Percentiles rank a stretch among this genome's conserved stretches.
These are phyloP conservation scores for Solanum ossicruentum DNA, from an alignment of 257 asterid genomes.

Conservation along the genomic window DNA sequence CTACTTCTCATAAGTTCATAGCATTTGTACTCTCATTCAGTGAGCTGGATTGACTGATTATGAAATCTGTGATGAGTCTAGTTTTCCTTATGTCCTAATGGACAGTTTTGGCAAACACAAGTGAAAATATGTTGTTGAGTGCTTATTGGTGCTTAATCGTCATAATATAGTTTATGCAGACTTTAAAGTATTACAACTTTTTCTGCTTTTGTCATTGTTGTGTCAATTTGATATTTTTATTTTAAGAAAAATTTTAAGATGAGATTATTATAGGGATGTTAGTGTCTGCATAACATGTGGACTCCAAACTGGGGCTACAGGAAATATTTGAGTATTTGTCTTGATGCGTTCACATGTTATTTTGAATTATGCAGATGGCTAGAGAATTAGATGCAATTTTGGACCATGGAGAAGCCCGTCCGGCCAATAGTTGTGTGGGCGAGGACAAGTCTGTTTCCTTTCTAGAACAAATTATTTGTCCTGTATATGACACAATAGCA, in stretches of 20 bases:
- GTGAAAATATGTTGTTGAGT: not conserved
- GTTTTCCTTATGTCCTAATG: not conserved
- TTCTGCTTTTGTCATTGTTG: not conserved
- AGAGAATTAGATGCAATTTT: slow-evolving; percentile 72
- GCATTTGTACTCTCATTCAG: not conserved
- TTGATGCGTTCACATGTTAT: not conserved
- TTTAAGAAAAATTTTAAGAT: not conserved
- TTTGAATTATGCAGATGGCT: slow-evolving; percentile 67
- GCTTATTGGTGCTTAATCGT: not conserved
- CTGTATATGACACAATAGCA: slow-evolving; percentile 44
- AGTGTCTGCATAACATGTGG: not conserved
- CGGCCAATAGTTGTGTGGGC: slow-evolving; percentile 41
- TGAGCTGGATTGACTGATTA: not conserved
- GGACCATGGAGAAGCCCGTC: slow-evolving; percentile 76
- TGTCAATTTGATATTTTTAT: not conserved
- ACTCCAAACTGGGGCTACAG: not conserved
- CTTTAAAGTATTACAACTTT: not conserved
- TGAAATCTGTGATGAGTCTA: not conserved
- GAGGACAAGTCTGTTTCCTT: slow-evolving; percentile 56
- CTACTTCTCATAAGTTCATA: not conserved
- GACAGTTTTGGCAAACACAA: not conserved
- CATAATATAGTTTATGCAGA: not conserved
- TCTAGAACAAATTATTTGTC: slow-evolving; percentile 56
- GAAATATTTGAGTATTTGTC: not conserved
- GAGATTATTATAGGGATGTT: not conserved